Percentiles rank a stretch among this genome's conserved stretches.
Conservation (phyloP, 257 asterid species). For the Primulina eburnea region DNA sequence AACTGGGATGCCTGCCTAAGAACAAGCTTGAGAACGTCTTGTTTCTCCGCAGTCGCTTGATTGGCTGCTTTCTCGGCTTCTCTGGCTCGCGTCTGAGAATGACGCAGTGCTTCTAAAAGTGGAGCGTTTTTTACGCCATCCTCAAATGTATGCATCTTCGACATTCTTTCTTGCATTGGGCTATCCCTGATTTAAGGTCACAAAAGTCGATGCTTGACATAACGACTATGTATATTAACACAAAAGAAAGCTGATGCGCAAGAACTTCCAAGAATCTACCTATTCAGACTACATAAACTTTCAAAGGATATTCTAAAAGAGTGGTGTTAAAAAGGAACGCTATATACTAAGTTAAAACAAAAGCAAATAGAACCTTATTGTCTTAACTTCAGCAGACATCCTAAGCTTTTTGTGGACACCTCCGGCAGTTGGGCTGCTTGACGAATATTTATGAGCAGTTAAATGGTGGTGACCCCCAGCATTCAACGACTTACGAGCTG, state of each 20-base stretch:
- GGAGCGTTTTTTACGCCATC: constrained; percentile 44
- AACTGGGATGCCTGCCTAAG: constrained; percentile 83
- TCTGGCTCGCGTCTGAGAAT: constrained; percentile 95
- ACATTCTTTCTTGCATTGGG: constrained; percentile 22
- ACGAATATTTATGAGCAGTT: constrained; percentile 16
- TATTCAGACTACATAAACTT: constrained; percentile 1
- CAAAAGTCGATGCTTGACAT: constrained; percentile 11
- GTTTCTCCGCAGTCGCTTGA: constrained; percentile 67
- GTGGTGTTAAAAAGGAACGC: background rate
- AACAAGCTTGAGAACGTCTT: constrained; percentile 60
- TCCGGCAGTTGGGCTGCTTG: constrained; percentile 24
- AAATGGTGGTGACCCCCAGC: constrained; percentile 10
- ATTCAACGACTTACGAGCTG: constrained; percentile 21
- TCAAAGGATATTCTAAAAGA: background rate
- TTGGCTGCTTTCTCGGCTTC: constrained; percentile 82
- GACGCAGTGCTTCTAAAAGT: constrained; percentile 73
- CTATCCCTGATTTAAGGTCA: constrained; percentile 36
- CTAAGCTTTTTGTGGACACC: constrained; percentile 26
- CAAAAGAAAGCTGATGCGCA: background rate
- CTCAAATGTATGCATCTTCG: constrained; percentile 22
- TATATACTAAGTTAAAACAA: constrained; percentile 5
- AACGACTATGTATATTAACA: background rate
- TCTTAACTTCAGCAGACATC: constrained; percentile 27
- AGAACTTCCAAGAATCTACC: background rate
- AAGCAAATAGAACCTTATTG: constrained; percentile 36